Base-by-base conservation (phyloP, 1,284 basidiomycete genomes). In the Naganishia albida region DNA sequence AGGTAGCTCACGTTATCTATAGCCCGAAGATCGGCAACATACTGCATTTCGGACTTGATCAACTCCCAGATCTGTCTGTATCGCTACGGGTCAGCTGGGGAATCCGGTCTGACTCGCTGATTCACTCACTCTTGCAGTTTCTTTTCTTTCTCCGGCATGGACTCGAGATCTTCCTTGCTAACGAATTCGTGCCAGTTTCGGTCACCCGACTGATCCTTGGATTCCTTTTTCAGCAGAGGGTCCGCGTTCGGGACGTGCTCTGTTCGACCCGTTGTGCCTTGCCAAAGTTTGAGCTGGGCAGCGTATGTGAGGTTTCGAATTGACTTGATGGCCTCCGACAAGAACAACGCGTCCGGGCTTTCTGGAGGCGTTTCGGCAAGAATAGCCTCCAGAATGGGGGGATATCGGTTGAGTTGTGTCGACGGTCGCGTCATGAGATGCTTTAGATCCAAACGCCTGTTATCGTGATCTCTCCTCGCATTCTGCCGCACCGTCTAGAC, bases 1-100 rank as follows among this genome's bases (percentile, higher is more conserved):
- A 26, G 8, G 25, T 12, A 18, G 77, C 85, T 59, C 66, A 91
- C 90, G 62, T 81, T 83, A 67, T 92, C 89, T 64, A 98, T 88
- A 63, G 89, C 88, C 74, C 94, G 89, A 30, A 99, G 80, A 81
- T 99, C 96, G 65, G 87, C 88, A 13, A 96, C 90, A 75, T 97
- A 98, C 59, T 88, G 86, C 88, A 95, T 94, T 80, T 99, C 95
- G 65, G 89, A 90, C 73, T 94, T 89, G 74, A 99, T 95, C 54
- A 98, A 81, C 79, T 99, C 95, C 73, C 94, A 95, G 55, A 98
- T 94, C 70, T 90, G 86, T 48, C 91, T 93, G 23, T 18, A 52
- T 6, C 15, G 55, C 54, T 60, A 30, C 59, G 42, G 23, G 55
- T 65, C 57, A 57, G 7, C 25, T 50, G 53, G 25, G 62, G 64